phyloP scores from a whole-genome alignment of 106 monocot genomes.

The Amphibolis antarctica region DNA sequence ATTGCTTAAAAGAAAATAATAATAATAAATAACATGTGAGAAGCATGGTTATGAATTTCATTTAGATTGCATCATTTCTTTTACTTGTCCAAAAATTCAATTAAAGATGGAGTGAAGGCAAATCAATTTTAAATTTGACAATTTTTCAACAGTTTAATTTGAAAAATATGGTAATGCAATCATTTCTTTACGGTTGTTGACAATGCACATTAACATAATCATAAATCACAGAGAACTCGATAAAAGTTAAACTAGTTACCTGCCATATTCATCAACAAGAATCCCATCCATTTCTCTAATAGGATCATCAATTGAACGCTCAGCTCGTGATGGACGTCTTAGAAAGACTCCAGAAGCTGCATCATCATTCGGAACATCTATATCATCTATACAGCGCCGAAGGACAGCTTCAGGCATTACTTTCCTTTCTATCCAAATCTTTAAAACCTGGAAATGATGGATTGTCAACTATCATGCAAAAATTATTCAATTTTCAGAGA shows the following conservation, averaged over 20 bases:
- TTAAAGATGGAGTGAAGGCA: too few relatives aligned
- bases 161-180: too few relatives aligned
- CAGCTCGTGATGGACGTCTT: slow-evolving; percentile 77
- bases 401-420: slow-evolving; percentile 83
- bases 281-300: slow-evolving; percentile 96
- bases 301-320: slow-evolving; percentile 90
- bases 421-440: slow-evolving; percentile 84
- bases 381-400: slow-evolving; percentile 66
- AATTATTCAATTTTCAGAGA: not conserved
- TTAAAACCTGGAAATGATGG: slow-evolving; percentile 43
- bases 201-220: too few relatives aligned
- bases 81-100: too few relatives aligned
- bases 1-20: not conserved
- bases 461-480: not conserved
- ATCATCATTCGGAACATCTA: slow-evolving; percentile 73
- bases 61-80: too few relatives aligned
- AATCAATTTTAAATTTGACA: too few relatives aligned
- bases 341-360: slow-evolving; percentile 33
- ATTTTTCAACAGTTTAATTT: too few relatives aligned
- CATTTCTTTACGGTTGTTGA: too few relatives aligned
- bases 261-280: slow-evolving; percentile 97
- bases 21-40: not conserved
- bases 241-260: slow-evolving; percentile 24
- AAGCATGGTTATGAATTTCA: too few relatives aligned
- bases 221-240: too few relatives aligned